These are phyloP conservation scores for Coemansia sp. DNA, from an alignment of 192 early-diverging fungal genomes.

Conservation along the genomic window DNA sequence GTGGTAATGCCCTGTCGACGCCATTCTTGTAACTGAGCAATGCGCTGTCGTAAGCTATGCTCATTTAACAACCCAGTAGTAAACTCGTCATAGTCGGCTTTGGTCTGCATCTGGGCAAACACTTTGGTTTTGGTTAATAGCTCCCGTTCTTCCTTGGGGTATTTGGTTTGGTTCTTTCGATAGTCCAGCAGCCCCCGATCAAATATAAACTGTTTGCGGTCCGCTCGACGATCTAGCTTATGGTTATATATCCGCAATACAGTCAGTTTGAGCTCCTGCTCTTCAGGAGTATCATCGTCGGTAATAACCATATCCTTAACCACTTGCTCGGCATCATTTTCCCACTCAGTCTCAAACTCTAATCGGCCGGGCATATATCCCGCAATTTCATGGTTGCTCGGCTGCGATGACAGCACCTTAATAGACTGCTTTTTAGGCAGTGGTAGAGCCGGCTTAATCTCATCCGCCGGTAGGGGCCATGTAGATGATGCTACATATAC, in stretches of 20 bases:
- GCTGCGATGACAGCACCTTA: constrained; percentile 76
- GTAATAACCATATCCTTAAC: constrained; percentile 93
- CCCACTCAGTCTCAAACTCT: constrained; percentile 96
- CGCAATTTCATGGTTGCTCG: constrained; percentile 92
- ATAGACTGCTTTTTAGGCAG: constrained; percentile 12
- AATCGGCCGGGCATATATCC: constrained; percentile 96
- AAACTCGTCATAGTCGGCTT: constrained; percentile 76
- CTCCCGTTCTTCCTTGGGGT: constrained; percentile 87
- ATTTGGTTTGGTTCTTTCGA: constrained; percentile 71
- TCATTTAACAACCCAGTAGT: constrained; percentile 70
- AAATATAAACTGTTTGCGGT: constrained; percentile 84
- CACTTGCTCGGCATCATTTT: constrained; percentile 92
- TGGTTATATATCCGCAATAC: constrained; percentile 93
- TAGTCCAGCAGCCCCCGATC: constrained; percentile 89
- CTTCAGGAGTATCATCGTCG: constrained; percentile 82
- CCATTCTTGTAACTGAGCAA: constrained; percentile 86
- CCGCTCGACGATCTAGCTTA: constrained; percentile 73
- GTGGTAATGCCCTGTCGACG: constrained; percentile 84
- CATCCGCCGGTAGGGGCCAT: constrained; percentile 86
- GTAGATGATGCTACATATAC: constrained; percentile 71
- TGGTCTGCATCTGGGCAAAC: constrained; percentile 83
- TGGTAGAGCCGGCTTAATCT: constrained; percentile 35
- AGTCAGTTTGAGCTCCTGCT: constrained; percentile 83
- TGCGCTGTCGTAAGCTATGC: constrained; percentile 70
- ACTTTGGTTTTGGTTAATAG: constrained; percentile 73